Conservation (phyloP, 352 stramenopile species). For the Phytophthora quininea region DNA sequence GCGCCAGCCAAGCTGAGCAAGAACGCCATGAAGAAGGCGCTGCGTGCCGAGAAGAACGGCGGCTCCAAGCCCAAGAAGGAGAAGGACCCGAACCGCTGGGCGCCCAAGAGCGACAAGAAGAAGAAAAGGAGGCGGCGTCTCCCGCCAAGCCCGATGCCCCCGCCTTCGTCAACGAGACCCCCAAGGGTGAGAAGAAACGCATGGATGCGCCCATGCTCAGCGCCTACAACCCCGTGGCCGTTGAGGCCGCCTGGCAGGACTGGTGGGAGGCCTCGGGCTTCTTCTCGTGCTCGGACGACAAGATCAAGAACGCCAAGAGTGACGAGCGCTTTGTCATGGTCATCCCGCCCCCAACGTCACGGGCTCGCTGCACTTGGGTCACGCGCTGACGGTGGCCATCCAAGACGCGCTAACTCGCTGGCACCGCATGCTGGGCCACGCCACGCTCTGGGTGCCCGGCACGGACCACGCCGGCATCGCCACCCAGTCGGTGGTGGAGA, state of each 20-base stretch:
- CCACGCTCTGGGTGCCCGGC: slow-evolving; percentile 97
- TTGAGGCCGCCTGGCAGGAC: slow-evolving; percentile 98
- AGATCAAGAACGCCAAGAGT: slow-evolving; percentile 71
- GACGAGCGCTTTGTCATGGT: slow-evolving; percentile 98
- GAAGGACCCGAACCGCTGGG: slow-evolving; percentile 93
- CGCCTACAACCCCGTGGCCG: slow-evolving; percentile 96
- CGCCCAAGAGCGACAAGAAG: slow-evolving; percentile 88
- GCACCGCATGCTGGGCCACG: slow-evolving; percentile 98
- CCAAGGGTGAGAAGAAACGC: slow-evolving; percentile 96
- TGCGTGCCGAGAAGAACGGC: slow-evolving; percentile 83
- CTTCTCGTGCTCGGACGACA: slow-evolving; percentile 93
- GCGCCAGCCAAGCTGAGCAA: slow-evolving; percentile 91
- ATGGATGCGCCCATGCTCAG: slow-evolving; percentile 90
- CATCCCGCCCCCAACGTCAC: slow-evolving; percentile 89
- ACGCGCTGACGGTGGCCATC: slow-evolving; percentile 98
- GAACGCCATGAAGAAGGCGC: slow-evolving; percentile 95
- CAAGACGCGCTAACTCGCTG: slow-evolving; percentile 97
- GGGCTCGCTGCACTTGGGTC: slow-evolving; percentile 96
- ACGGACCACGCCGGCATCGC: slow-evolving; percentile 99
- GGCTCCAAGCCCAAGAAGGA: slow-evolving; percentile 93
- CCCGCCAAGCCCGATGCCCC: slow-evolving; percentile 20
- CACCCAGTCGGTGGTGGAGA: slow-evolving; percentile 95
- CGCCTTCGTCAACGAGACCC: slow-evolving; percentile 93
- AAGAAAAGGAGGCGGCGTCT: slow-evolving; percentile 77
- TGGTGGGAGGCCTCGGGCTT: slow-evolving; percentile 98